phyloP scores from a whole-genome alignment of 257 asterid species.

The Linaria vulgaris region DNA sequence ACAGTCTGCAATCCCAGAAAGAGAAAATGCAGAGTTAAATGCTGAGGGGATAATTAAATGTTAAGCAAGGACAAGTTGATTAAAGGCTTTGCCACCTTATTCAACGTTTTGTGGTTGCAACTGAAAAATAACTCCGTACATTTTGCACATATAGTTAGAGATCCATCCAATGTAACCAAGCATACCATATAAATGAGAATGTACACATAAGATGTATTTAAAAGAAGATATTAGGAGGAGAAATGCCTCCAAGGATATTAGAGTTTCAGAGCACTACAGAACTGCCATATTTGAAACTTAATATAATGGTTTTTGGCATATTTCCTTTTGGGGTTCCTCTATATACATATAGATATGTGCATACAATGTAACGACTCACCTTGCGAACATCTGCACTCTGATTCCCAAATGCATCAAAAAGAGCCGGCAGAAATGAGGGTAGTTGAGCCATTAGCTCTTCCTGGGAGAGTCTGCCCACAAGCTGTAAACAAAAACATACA shows the following conservation, averaged over 20 bases:
- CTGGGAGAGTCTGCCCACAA: constrained; percentile 90
- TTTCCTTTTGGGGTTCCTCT: background rate
- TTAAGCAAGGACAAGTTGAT: background rate
- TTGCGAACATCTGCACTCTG: constrained; percentile 99
- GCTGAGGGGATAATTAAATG: background rate
- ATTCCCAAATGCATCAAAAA: constrained; percentile 94
- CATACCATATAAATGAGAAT: background rate
- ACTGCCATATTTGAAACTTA: background rate
- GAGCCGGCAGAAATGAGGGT: constrained; percentile 88
- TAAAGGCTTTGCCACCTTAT: background rate
- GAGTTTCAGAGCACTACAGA: background rate
- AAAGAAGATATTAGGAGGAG: background rate
- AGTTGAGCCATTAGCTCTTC: constrained; percentile 85
- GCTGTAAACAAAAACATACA: constrained; percentile 49
- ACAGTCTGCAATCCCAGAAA: constrained; percentile 70
- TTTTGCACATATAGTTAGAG: background rate
- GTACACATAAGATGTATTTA: background rate
- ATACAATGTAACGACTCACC: constrained; percentile 52
- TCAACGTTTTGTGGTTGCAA: background rate
- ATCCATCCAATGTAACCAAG: background rate
- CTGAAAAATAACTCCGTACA: background rate
- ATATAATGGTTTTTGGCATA: background rate
- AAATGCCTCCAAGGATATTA: too few relatives aligned
- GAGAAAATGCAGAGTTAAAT: constrained; percentile 21
- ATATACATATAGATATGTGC: too few relatives aligned